These are phyloP conservation scores for Pseudopithomyces chartarum DNA, from an alignment of 2,329 filamentous ascomycete species.

Conservation along the genomic window DNA sequence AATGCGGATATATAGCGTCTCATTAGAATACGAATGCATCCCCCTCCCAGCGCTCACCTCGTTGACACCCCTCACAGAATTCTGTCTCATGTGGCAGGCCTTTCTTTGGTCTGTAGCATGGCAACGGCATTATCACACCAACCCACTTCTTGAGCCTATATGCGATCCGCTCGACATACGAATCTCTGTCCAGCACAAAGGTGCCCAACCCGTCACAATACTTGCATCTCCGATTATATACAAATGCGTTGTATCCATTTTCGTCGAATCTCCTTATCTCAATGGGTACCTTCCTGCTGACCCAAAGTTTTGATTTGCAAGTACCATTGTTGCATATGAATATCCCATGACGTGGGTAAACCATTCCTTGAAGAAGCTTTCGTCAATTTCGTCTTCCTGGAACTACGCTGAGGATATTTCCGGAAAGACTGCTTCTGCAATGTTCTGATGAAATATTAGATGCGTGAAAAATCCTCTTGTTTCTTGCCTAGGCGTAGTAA, in stretches of 20 bases:
- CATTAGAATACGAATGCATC: no score
- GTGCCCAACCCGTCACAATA: constrained; percentile 11
- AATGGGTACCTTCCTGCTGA: constrained; percentile 14
- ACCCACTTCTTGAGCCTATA: constrained; percentile 12
- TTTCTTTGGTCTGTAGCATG: background rate
- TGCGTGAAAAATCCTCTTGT: no score
- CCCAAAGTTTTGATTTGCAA: constrained; percentile 7
- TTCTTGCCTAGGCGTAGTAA: no score
- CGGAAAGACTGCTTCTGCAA: no score
- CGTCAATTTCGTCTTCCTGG: background rate
- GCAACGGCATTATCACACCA: background rate
- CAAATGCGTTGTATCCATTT: constrained; percentile 18
- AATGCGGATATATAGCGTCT: no score
- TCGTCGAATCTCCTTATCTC: constrained; percentile 10
- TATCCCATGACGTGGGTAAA: constrained; percentile 11
- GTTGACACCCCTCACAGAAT: background rate
- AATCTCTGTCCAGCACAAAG: constrained; percentile 11
- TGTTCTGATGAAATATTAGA: no score
- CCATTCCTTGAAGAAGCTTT: background rate
- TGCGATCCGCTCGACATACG: constrained; percentile 17
- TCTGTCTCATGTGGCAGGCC: background rate
- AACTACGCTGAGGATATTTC: no score
- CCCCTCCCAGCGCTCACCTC: background rate
- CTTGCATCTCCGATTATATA: constrained; percentile 18
- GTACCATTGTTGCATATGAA: constrained; percentile 8